Percentiles rank a stretch among this genome's conserved stretches.
These are phyloP conservation scores for Ramichloridium luteum DNA, from an alignment of 2,329 filamentous ascomycete genomes.

Conservation along the genomic window DNA sequence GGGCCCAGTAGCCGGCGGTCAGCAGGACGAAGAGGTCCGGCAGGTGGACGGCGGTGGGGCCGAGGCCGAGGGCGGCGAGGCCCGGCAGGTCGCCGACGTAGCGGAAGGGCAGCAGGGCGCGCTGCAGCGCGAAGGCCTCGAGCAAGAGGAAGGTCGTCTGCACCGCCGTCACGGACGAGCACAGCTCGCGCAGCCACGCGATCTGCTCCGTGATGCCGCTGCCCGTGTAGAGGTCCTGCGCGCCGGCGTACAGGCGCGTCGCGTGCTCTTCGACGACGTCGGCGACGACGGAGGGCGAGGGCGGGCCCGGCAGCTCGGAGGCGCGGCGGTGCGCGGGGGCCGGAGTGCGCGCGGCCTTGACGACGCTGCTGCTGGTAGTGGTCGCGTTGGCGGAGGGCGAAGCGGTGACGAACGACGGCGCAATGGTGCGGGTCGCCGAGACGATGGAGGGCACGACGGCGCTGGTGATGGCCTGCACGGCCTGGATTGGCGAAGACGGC, in stretches of 20 bases:
- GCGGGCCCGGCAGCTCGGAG: slow-evolving; percentile 43
- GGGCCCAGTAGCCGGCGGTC: slow-evolving; percentile 62
- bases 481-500: not conserved
- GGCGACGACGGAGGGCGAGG: slow-evolving; percentile 67
- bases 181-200: slow-evolving; percentile 52
- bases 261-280: slow-evolving; percentile 62
- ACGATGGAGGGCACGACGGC: not conserved
- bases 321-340: slow-evolving; percentile 11
- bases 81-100: slow-evolving; percentile 62
- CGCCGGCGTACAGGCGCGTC: slow-evolving; percentile 52
- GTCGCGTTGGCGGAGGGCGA: slow-evolving; percentile 9
- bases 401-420: slow-evolving; percentile 7
- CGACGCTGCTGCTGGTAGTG: slow-evolving; percentile 5
- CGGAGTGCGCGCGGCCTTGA: slow-evolving; percentile 17
- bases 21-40: slow-evolving; percentile 74
- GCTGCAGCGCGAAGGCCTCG: slow-evolving; percentile 59
- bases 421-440: slow-evolving; percentile 9
- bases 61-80: slow-evolving; percentile 25
- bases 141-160: slow-evolving; percentile 55
- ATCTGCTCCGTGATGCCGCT: slow-evolving; percentile 56
- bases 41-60: slow-evolving; percentile 48
- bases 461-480: not conserved
- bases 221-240: slow-evolving; percentile 50
- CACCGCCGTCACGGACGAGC: slow-evolving; percentile 62
- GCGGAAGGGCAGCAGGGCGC: slow-evolving; percentile 56